Conservation (phyloP, 73 alveolate species). For the Paramecium caudatum region DNA sequence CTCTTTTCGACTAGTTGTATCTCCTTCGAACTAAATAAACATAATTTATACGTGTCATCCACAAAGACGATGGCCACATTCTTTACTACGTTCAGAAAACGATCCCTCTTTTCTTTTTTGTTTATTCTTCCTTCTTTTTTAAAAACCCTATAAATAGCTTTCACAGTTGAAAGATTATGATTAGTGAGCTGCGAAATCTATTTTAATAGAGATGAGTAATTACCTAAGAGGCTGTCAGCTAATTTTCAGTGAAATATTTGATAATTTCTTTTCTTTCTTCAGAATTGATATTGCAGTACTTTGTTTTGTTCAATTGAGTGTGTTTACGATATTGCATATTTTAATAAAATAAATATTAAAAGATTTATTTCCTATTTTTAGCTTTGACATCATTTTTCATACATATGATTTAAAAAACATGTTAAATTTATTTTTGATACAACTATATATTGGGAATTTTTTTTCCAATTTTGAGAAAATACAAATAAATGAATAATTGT, state of each 20-base stretch:
- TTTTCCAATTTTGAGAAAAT: too few species aligned
- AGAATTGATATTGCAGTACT: too few species aligned
- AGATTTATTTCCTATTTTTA: too few species aligned
- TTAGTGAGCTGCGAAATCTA: conserved; percentile 24
- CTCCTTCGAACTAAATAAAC: not conserved
- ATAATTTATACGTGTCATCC: not conserved
- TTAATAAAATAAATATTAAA: too few species aligned
- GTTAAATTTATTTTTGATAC: too few species aligned
- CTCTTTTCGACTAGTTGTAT: not conserved
- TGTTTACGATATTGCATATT: too few species aligned
- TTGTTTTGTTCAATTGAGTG: too few species aligned
- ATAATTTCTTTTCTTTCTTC: conserved; percentile 43
- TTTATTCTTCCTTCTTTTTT: conserved; percentile 54
- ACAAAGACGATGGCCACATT: conserved; percentile 14
- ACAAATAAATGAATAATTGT: too few species aligned
- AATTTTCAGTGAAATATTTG: not conserved
- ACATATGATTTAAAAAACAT: too few species aligned
- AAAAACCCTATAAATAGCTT: conserved; percentile 43
- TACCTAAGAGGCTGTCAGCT: not conserved
- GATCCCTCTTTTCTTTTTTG: conserved; percentile 35
- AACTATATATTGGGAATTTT: too few species aligned
- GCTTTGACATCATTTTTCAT: too few species aligned
- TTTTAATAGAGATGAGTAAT: not conserved
- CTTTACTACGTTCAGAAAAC: not conserved
- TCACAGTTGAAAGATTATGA: conserved; percentile 48